Evolutionary conservation across 805 yeast genomes (phyloP), one percentile per base, ranked within the genome.

Genomic region (Citeromyces nyonsensis): DNA sequence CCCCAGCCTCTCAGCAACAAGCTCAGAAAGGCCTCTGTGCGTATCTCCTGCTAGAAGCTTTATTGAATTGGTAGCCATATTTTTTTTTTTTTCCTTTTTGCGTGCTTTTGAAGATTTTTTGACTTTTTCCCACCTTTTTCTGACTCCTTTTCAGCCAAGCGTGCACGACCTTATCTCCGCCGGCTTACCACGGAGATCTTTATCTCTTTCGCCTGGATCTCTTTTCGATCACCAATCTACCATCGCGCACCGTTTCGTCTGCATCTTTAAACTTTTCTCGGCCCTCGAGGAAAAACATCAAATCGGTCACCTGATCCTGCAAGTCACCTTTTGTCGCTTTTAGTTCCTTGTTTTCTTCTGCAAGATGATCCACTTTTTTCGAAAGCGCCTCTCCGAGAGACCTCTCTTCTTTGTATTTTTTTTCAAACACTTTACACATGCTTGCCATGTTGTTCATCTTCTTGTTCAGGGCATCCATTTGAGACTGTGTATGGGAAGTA

Each of bases 211-310:
- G 34, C 13, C 39, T 33, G 22, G 36, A 24, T 11, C 20, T 13
- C 32, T 30, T 25, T 36, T 42, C 44, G 26, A 78, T 56, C 1
- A 77, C 56, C 0, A 80, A 53, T 3, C 72, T 68, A 0, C 94
- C 94, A 39, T 83, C 76, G 41, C 59, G 70, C 10, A 78, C 76
- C 25, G 77, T 88, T 9, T 77, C 78, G 3, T 73, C 65, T 14
- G 82, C 80, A 44, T 72, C 69, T 43, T 73, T 69, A 44, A 83
- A 67, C 52, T 77, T 80, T 35, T 73, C 78, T 45, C 70, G 80
- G 0, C 80, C 64, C 36, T 79, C 88, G 26, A 84, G 52, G 44
- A 61, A 82, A 39, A 82, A 78, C 94, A 85, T 81, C 33, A 84
- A 49, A 48, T 84, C 95, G 20, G 63, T 68, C 3, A 73, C 73